Evolutionary conservation across 2,329 filamentous ascomycete species (phyloP), one percentile per base, ranked within the genome.

Genomic region (Coniochaeta hoffmannii): DNA sequence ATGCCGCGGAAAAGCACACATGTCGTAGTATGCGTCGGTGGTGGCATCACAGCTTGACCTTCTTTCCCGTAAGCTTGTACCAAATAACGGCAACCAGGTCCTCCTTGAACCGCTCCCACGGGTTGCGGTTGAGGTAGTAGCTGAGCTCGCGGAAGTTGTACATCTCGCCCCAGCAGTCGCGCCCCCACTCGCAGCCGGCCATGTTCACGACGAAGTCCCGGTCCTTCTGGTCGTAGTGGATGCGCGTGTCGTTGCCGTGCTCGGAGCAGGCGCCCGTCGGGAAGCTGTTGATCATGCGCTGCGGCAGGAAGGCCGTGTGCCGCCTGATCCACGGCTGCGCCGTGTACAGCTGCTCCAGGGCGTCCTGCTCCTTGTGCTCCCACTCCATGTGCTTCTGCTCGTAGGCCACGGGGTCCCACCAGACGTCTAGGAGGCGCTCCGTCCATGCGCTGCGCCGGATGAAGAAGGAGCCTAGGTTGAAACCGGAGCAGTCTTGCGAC

Each of bases 311-410:
- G 4, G 85, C 93, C 3, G 91, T 86, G 64, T 94, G 89, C 55
- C 89, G 85, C 57, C 94, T 85, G 54, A 97, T 85, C 92, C 94
- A 99, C 0, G 94, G 90, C 68, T 97, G 93, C 55, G 87, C 88
- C 56, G 79, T 82, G 74, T 99, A 99, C 59, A 99, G 79, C 73
- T 96, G 88, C 73, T 97, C 92, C 41, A 99, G 76, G 1, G 92
- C 90, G 67, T 97, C 92, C 73, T 99, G 94, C 71, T 99, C 94
- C 70, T 97, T 97, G 77, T 99, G 94, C 66, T 94, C 92, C 94
- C 94, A 99, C 59, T 94, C 83, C 92, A 97, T 97, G 70, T 99
- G 94, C 69, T 91, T 95, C 73, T 99, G 94, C 73, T 99, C 94
- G 70, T 99, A 99, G 56, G 88, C 85, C 30, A 97, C 92, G 0